These are phyloP conservation scores for Atkinsonella hypoxylon DNA, from an alignment of 2,329 filamentous ascomycete genomes.

Conservation along the genomic window DNA sequence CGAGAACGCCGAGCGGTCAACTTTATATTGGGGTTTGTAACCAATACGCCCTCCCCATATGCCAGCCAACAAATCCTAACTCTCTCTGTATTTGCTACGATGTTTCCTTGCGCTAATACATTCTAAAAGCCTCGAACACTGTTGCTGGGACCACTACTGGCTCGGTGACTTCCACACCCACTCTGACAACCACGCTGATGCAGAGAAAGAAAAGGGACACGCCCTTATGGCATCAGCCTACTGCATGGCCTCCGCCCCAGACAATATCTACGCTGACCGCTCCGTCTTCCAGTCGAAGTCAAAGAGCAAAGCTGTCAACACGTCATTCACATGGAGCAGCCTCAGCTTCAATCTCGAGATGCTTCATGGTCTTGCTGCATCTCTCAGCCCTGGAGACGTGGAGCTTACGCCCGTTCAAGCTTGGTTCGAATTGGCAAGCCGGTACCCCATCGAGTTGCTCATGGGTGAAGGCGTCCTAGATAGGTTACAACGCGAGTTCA, in stretches of 20 bases:
- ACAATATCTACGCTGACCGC: constrained; percentile 19
- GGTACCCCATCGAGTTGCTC: constrained; percentile 28
- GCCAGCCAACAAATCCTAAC: too few relatives aligned
- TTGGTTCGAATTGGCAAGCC: constrained; percentile 38
- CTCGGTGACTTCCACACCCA: constrained; percentile 26
- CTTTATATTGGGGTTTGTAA: constrained; percentile 39
- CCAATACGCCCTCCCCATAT: not conserved
- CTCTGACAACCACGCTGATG: constrained; percentile 11
- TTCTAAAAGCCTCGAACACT: constrained; percentile 33
- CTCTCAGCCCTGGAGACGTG: constrained; percentile 27
- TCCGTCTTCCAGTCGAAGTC: not conserved
- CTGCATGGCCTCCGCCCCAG: constrained; percentile 27
- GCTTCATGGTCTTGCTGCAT: constrained; percentile 32
- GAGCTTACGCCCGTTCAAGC: constrained; percentile 41
- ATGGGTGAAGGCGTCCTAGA: constrained; percentile 23
- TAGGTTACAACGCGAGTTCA: constrained; percentile 28
- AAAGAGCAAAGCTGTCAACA: not conserved
- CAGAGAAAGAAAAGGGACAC: constrained; percentile 25
- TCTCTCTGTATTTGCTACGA: not conserved
- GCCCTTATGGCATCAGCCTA: constrained; percentile 32
- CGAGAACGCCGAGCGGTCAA: constrained; percentile 37
- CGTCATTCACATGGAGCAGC: constrained; percentile 24
- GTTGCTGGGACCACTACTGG: constrained; percentile 39
- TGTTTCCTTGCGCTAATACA: constrained; percentile 1
- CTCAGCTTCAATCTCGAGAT: constrained; percentile 28